A percentile compares a stretch with the other conserved stretches of the same genome.
These are phyloP conservation scores for Apiotrichum sp. DNA, from an alignment of 1,284 basidiomycete species.

Conservation along the genomic window DNA sequence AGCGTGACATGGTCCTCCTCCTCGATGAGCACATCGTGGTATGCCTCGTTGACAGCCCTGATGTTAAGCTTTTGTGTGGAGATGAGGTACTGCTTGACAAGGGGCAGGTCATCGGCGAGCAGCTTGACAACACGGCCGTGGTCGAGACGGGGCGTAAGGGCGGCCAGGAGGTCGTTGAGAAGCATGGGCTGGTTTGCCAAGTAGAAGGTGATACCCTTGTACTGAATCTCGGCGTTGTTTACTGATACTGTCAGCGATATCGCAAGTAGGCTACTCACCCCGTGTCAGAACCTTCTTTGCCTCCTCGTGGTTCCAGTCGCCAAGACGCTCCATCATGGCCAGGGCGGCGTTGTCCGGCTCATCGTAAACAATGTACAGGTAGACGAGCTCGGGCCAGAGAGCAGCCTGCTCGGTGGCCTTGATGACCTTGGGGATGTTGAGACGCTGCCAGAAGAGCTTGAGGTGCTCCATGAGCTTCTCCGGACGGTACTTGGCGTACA, in stretches of 20 bases:
- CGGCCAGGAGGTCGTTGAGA: slow-evolving; percentile 86
- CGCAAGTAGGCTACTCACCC: too few species aligned
- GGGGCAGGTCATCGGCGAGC: slow-evolving; percentile 89
- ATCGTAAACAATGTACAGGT: slow-evolving; percentile 90
- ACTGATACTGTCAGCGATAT: slow-evolving; percentile 52
- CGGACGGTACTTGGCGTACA: slow-evolving; percentile 95
- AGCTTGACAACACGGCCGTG: slow-evolving; percentile 91
- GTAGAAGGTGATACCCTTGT: slow-evolving; percentile 54
- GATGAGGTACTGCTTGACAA: slow-evolving; percentile 93
- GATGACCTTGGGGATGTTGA: slow-evolving; percentile 62
- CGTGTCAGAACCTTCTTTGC: slow-evolving; percentile 65
- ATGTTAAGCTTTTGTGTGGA: slow-evolving; percentile 96
- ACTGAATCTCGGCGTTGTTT: slow-evolving; percentile 97
- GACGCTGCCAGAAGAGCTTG: neutral
- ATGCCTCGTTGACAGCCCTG: slow-evolving; percentile 94
- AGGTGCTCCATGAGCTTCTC: slow-evolving; percentile 77
- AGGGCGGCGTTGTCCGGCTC: slow-evolving; percentile 45
- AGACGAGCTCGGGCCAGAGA: slow-evolving; percentile 98
- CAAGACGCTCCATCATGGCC: slow-evolving; percentile 62
- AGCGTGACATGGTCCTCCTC: slow-evolving; percentile 98
- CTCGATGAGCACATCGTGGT: slow-evolving; percentile 93
- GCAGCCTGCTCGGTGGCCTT: slow-evolving; percentile 93
- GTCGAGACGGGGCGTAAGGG: slow-evolving; percentile 87
- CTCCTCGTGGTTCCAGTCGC: slow-evolving; percentile 98
- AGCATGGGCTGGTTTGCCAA: slow-evolving; percentile 88